Percentiles rank a stretch among this genome's conserved stretches.
Conservation (phyloP, 805 yeast species). For the Priceomyces medius region DNA sequence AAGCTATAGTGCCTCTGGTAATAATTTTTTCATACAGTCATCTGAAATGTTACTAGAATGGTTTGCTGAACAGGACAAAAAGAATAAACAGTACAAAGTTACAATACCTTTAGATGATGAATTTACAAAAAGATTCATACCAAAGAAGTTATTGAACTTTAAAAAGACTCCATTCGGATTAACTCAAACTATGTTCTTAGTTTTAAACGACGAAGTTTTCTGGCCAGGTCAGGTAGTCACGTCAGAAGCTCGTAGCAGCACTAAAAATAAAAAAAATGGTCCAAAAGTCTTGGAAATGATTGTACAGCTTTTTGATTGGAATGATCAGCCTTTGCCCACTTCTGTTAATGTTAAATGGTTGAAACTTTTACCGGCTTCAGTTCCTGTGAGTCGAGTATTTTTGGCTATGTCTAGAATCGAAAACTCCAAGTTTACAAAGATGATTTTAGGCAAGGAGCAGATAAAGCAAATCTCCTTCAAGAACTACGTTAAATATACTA, state of each 20-base stretch:
- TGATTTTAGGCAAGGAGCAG: constrained; percentile 56
- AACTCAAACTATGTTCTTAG: constrained; percentile 57
- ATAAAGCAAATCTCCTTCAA: constrained; percentile 56
- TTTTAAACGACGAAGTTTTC: constrained; percentile 47
- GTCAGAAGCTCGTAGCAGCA: constrained; percentile 24
- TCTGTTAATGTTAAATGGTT: constrained; percentile 37
- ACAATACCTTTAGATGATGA: constrained; percentile 47
- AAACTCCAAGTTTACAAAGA: constrained; percentile 50
- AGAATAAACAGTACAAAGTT: constrained; percentile 40
- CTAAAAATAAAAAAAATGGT: constrained; percentile 22
- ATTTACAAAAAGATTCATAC: constrained; percentile 48
- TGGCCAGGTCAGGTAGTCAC: constrained; percentile 63
- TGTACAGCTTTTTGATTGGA: constrained; percentile 60
- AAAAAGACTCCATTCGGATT: constrained; percentile 59
- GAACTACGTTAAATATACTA: constrained; percentile 51
- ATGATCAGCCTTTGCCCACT: constrained; percentile 48
- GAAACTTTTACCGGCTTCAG: constrained; percentile 57
- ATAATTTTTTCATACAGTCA: constrained; percentile 36
- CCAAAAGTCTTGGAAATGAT: constrained; percentile 40
- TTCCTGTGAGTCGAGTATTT: constrained; percentile 61
- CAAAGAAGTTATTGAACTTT: constrained; percentile 48
- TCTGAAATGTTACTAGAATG: constrained; percentile 53
- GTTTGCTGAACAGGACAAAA: constrained; percentile 46
- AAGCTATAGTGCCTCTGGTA: constrained; percentile 33
- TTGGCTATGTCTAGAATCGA: constrained; percentile 63